These are phyloP conservation scores for Limnomonas spitsbergensis DNA, from an alignment of 139 green algal genomes.

Conservation along the genomic window DNA sequence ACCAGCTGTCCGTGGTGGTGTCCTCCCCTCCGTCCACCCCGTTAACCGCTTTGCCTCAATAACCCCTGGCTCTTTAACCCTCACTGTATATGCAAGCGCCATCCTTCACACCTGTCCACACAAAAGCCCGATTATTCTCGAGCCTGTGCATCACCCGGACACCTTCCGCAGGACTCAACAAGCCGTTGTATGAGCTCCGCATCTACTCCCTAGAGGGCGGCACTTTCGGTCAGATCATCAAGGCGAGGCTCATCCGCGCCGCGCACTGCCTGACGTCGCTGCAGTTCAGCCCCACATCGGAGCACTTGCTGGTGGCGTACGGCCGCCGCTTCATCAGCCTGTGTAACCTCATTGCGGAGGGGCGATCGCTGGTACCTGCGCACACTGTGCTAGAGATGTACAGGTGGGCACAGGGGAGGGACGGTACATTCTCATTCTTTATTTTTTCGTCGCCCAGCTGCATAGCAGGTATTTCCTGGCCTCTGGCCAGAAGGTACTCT, in stretches of 20 bases:
- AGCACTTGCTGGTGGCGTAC: conserved; percentile 88
- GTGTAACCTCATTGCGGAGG: conserved; percentile 67
- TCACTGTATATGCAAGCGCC: too few species aligned
- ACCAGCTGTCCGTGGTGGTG: too few species aligned
- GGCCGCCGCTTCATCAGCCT: conserved; percentile 81
- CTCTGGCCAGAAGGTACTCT: too few species aligned
- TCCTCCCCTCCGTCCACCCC: too few species aligned
- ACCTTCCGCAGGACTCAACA: conserved; percentile 10
- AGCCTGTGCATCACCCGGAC: too few species aligned
- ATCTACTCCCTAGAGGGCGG: conserved; percentile 26
- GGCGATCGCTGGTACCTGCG: conserved; percentile 58
- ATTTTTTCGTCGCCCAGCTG: too few species aligned
- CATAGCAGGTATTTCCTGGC: too few species aligned
- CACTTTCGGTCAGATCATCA: conserved; percentile 42
- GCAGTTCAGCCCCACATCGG: conserved; percentile 80
- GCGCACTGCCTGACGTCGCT: conserved; percentile 94
- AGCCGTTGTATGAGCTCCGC: conserved; percentile 12
- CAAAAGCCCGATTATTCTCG: too few species aligned
- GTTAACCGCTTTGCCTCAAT: too few species aligned
- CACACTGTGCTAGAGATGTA: conserved; percentile 89
- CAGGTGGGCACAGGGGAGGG: conserved; percentile 31
- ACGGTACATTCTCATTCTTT: too few species aligned
- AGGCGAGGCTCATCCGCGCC: conserved; percentile 66
- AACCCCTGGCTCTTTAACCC: too few species aligned
- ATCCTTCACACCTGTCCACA: too few species aligned